These are phyloP conservation scores for Cytospora piceicola DNA, from an alignment of 2,329 filamentous ascomycete genomes.

Conservation along the genomic window DNA sequence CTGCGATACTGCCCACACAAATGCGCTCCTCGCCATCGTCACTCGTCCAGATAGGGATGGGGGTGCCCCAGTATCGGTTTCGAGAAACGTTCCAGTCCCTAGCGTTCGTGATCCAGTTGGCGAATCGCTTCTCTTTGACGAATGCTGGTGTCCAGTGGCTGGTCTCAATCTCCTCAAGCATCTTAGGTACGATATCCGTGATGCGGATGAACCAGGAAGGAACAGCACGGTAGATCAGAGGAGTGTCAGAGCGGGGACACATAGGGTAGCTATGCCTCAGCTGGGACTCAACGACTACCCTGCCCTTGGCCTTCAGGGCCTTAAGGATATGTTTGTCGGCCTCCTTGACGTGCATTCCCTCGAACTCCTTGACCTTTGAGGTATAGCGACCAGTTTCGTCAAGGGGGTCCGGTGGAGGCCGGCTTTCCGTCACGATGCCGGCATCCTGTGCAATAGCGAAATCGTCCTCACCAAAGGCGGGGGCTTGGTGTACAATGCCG, in stretches of 20 bases:
- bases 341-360: conserved; percentile 85
- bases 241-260: conserved; percentile 94
- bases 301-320: conserved; percentile 74
- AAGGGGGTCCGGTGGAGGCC: conserved; percentile 88
- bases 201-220: conserved; percentile 96
- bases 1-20: conserved; percentile 81
- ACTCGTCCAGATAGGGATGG: conserved; percentile 88
- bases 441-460: conserved; percentile 79
- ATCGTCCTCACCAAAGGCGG: conserved; percentile 95
- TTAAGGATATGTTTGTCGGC: conserved; percentile 95
- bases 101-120: conserved; percentile 88
- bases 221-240: conserved; percentile 88
- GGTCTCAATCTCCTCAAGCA: conserved; percentile 86
- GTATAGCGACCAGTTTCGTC: conserved; percentile 83
- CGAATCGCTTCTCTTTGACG: conserved; percentile 90
- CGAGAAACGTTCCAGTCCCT: conserved; percentile 95
- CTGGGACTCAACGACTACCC: conserved; percentile 82
- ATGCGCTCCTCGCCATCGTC: conserved; percentile 86
- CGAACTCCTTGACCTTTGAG: conserved; percentile 76
- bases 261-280: conserved; percentile 91
- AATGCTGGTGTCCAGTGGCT: conserved; percentile 91
- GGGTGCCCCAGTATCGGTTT: conserved; percentile 95
- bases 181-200: conserved; percentile 77
- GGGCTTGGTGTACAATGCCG: conserved; percentile 91
- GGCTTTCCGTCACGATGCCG: conserved; percentile 76